Percentiles rank a stretch among this genome's conserved stretches.
phyloP scores from a whole-genome alignment of 331 rosid species.

The Quercus phellos region DNA sequence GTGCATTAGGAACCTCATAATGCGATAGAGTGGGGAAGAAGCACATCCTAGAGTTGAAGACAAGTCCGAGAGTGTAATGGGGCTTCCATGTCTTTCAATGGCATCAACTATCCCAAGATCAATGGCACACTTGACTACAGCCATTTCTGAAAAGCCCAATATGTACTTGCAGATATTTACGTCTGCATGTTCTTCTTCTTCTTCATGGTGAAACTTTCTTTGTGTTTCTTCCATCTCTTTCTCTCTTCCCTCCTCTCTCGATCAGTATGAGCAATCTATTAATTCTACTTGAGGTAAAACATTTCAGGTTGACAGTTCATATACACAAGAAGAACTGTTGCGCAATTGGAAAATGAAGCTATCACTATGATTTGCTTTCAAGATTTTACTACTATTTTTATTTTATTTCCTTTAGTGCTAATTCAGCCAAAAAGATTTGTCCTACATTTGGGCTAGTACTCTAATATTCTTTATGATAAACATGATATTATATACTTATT shows the following conservation, averaged over 20 bases:
- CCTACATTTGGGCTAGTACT: too few relatives aligned
- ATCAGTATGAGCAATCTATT: background rate
- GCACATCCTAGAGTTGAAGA: conserved; percentile 40
- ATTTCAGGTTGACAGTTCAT: background rate
- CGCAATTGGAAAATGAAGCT: background rate
- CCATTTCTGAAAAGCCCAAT: conserved; percentile 61
- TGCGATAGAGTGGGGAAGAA: conserved; percentile 40
- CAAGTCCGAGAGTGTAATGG: conserved; percentile 48
- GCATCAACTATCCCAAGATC: conserved; percentile 65
- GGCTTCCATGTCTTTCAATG: conserved; percentile 42
- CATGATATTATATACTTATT: too few relatives aligned
- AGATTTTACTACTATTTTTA: background rate
- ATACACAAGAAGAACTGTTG: background rate
- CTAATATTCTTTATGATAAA: too few relatives aligned
- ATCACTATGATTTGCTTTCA: background rate
- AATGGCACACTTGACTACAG: conserved; percentile 57
- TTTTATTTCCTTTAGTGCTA: background rate
- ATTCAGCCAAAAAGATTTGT: background rate
- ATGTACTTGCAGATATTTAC: conserved; percentile 35
- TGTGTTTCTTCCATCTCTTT: conserved; percentile 19
- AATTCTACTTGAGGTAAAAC: too few relatives aligned
- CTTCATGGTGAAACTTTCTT: background rate
- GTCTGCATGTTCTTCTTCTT: conserved; percentile 26
- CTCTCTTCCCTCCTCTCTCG: background rate
- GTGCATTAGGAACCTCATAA: conserved; percentile 51